A percentile compares a stretch with the other conserved stretches of the same genome.
Conservation (phyloP, 2,329 filamentous ascomycete genomes). For the Colletotrichum sublineola region DNA sequence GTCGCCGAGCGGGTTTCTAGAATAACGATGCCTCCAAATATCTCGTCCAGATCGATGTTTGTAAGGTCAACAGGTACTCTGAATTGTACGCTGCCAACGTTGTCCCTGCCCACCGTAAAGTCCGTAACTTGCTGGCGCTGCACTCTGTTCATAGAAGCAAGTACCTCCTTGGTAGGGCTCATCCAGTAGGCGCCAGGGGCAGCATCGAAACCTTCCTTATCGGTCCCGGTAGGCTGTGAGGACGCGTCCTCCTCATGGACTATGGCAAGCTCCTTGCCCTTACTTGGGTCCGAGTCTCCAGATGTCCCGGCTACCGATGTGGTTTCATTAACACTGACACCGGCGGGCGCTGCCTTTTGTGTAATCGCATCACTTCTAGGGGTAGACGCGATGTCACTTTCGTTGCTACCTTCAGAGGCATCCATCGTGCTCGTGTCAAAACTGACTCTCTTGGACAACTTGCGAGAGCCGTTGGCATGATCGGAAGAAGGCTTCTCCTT, state of each 20-base stretch:
- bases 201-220: constrained; percentile 53
- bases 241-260: constrained; percentile 78
- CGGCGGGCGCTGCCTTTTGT: constrained; percentile 18
- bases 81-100: constrained; percentile 87
- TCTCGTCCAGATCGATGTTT: constrained; percentile 81
- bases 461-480: constrained; percentile 60
- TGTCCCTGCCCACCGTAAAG: constrained; percentile 86
- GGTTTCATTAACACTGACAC: constrained; percentile 34
- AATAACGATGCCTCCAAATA: constrained; percentile 81
- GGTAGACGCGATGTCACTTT: constrained; percentile 20
- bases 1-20: constrained; percentile 85
- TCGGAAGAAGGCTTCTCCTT: constrained; percentile 63
- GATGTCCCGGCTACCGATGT: constrained; percentile 54
- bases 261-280: constrained; percentile 81
- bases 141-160: constrained; percentile 83
- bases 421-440: constrained; percentile 79
- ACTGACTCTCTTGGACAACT: constrained; percentile 88
- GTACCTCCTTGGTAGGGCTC: constrained; percentile 79
- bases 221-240: constrained; percentile 47
- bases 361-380: constrained; percentile 7
- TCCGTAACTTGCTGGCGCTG: constrained; percentile 80
- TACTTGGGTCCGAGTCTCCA: constrained; percentile 77
- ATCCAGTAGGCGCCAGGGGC: constrained; percentile 88
- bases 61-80: constrained; percentile 86
- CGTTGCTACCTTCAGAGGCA: constrained; percentile 28